A percentile compares a stretch with the other conserved stretches of the same genome.
phyloP scores from a whole-genome alignment of 495 filamentous ascomycete genomes.

The Aspergillus coremiiformis region DNA sequence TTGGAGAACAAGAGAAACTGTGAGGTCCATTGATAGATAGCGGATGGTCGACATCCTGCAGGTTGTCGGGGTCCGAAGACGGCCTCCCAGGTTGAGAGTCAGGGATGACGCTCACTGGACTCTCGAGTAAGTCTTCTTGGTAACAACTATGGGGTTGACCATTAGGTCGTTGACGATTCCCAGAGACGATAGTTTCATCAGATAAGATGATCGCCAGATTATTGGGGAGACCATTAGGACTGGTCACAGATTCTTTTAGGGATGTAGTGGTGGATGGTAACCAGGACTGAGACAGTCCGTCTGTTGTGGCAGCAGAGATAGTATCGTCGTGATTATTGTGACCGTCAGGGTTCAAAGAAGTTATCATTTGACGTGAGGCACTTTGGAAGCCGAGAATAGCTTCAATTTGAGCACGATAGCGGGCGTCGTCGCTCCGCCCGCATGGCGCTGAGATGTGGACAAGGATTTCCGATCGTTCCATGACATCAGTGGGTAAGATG shows the following conservation, averaged over 20 bases:
- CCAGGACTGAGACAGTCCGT: background rate
- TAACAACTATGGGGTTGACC: background rate
- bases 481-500: background rate
- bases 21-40: background rate
- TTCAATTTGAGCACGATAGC: conserved; percentile 53
- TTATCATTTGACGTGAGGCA: conserved; percentile 21
- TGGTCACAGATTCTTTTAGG: background rate
- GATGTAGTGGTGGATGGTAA: background rate
- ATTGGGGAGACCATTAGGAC: conserved; percentile 4
- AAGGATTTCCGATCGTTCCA: conserved; percentile 49
- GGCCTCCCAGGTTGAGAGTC: conserved; percentile 30
- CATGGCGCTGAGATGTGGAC: conserved; percentile 63
- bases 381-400: conserved; percentile 55
- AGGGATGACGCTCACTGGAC: conserved; percentile 42
- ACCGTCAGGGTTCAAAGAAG: conserved; percentile 1
- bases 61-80: background rate
- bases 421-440: conserved; percentile 49
- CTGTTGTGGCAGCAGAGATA: background rate
- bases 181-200: background rate
- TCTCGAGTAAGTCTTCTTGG: conserved; percentile 31
- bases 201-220: background rate
- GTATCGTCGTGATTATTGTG: background rate
- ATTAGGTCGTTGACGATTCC: background rate
- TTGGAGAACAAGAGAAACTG: background rate
- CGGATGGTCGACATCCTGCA: conserved; percentile 8